Percentiles rank a stretch among this genome's conserved stretches.
Evolutionary conservation across 441 rosid genomes (phyloP).

Genomic region (Arabidopsis hybrid): DNA sequence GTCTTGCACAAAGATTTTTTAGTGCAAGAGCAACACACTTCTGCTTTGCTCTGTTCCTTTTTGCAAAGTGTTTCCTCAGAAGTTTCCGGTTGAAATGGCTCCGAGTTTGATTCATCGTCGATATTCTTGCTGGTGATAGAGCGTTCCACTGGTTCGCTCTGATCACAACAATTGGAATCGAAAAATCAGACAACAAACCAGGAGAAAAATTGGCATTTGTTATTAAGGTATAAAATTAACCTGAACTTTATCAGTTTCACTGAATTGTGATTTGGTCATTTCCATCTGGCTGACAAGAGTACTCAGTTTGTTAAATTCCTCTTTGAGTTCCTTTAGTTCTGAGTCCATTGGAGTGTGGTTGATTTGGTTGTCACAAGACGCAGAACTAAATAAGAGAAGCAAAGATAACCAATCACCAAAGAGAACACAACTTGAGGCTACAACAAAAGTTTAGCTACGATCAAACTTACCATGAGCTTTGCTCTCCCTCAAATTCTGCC

Average conservation of each 20-base stretch:
- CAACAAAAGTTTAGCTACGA: constrained; percentile 16
- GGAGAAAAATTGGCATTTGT: background rate
- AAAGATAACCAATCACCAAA: background rate
- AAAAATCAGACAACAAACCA: background rate
- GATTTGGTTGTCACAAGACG: constrained; percentile 54
- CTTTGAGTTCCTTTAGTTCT: constrained; percentile 75
- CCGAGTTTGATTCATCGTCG: constrained; percentile 27
- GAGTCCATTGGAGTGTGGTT: constrained; percentile 62
- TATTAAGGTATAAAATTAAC: constrained; percentile 40
- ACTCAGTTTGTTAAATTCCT: constrained; percentile 67
- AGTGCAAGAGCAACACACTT: constrained; percentile 79
- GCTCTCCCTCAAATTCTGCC: constrained; percentile 60
- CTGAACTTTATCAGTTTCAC: constrained; percentile 49
- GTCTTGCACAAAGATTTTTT: constrained; percentile 84
- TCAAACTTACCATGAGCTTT: constrained; percentile 41
- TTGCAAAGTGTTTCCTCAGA: constrained; percentile 42
- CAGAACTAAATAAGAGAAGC: constrained; percentile 49
- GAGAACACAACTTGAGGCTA: constrained; percentile 7
- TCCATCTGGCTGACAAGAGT: constrained; percentile 67
- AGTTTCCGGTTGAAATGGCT: constrained; percentile 46
- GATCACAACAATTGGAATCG: constrained; percentile 33
- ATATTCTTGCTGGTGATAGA: constrained; percentile 52
- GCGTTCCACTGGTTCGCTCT: constrained; percentile 54
- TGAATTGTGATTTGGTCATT: constrained; percentile 51
- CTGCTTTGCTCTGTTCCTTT: constrained; percentile 44